These are phyloP conservation scores for Leccinum broughii DNA, from an alignment of 768 basidiomycete genomes.

Conservation along the genomic window DNA sequence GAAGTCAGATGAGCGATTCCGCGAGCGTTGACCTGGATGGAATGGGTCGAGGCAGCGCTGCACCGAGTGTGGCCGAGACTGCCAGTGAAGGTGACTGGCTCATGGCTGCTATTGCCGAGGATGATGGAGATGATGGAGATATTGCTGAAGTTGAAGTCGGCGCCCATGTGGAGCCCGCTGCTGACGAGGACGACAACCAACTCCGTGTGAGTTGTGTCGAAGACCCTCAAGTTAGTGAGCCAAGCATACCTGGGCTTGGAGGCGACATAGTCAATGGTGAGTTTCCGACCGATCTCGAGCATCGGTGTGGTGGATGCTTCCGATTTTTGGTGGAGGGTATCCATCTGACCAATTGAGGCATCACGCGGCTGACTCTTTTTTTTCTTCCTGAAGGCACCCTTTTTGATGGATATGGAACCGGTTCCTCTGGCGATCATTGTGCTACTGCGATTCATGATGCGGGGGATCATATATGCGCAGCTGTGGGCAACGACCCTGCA, in stretches of 20 bases:
- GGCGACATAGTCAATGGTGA: constrained; percentile 51
- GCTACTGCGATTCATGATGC: constrained; percentile 15
- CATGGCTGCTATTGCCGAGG: constrained; percentile 84
- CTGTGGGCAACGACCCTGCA: constrained; percentile 28
- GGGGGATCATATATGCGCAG: constrained; percentile 20
- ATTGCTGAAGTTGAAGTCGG: constrained; percentile 57
- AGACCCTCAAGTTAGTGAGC: constrained; percentile 38
- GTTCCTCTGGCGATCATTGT: constrained; percentile 32
- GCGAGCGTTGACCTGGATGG: constrained; percentile 58
- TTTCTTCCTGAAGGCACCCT: constrained; percentile 39
- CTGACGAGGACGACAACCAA: constrained; percentile 47
- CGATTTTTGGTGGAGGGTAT: constrained; percentile 42
- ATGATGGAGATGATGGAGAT: constrained; percentile 65
- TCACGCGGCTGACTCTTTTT: constrained; percentile 57
- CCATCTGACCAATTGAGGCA: constrained; percentile 40
- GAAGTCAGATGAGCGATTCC: constrained; percentile 49
- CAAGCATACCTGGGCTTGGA: constrained; percentile 34
- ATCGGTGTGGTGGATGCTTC: constrained; percentile 46
- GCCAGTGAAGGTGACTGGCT: constrained; percentile 82
- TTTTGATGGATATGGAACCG: constrained; percentile 37
- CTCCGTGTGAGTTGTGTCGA: constrained; percentile 45
- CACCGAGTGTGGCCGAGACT: constrained; percentile 59
- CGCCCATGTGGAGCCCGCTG: constrained; percentile 46
- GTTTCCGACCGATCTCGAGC: constrained; percentile 40
- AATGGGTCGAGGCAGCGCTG: constrained; percentile 58